phyloP scores from a whole-genome alignment of 2,329 filamentous ascomycete species.

The Xylaria digitata region DNA sequence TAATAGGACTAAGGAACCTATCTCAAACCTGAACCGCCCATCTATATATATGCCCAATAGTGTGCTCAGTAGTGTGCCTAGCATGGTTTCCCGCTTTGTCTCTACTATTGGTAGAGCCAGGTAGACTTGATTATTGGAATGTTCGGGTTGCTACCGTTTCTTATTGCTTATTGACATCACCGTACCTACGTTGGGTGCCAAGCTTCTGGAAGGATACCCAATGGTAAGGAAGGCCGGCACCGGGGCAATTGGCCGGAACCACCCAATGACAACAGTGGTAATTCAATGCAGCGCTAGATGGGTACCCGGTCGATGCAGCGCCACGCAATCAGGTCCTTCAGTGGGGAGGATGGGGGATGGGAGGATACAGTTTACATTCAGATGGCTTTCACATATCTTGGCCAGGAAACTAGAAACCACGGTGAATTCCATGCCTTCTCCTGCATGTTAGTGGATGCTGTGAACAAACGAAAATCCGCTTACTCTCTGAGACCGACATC shows the following conservation, averaged over 20 bases:
- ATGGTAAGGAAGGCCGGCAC: slow-evolving; percentile 9
- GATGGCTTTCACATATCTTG: slow-evolving; percentile 14
- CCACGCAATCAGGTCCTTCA: slow-evolving; percentile 4
- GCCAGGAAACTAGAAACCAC: slow-evolving; percentile 1
- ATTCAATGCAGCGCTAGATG: slow-evolving; percentile 1
- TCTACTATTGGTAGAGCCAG: too few relatives aligned
- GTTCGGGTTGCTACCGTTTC: not conserved
- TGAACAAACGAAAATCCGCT: not conserved
- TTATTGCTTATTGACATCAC: slow-evolving; percentile 7
- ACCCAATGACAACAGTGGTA: slow-evolving; percentile 19
- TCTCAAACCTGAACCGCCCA: not conserved
- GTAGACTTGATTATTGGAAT: slow-evolving; percentile 1
- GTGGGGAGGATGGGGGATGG: slow-evolving; percentile 12
- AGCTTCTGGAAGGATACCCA: not conserved
- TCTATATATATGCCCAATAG: too few relatives aligned
- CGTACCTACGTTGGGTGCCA: not conserved
- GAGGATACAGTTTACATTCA: not conserved
- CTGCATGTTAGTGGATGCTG: not conserved
- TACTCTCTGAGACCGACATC: not conserved
- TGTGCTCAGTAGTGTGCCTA: too few relatives aligned
- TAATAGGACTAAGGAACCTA: not conserved
- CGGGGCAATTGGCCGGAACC: not conserved
- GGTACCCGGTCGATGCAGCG: not conserved
- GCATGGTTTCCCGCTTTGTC: too few relatives aligned
- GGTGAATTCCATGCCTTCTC: slow-evolving; percentile 9